Percentiles rank a stretch among this genome's conserved stretches.
Conservation (phyloP, 208 protist species). For the Crithidia bombi region DNA sequence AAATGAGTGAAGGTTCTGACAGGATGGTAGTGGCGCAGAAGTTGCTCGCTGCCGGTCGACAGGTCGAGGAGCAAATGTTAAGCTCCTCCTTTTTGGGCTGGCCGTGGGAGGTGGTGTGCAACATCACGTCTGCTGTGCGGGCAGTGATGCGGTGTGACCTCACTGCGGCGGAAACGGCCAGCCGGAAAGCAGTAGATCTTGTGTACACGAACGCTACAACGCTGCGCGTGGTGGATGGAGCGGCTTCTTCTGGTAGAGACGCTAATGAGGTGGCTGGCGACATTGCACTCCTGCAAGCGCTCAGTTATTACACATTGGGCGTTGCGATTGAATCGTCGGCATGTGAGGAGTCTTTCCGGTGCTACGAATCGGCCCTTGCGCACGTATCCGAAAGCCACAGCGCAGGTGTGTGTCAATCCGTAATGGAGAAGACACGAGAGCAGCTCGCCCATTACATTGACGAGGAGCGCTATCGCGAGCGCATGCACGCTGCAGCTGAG, state of each 20-base stretch:
- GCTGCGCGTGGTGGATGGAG: background rate
- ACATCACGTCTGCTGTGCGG: constrained; percentile 24
- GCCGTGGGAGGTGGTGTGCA: constrained; percentile 18
- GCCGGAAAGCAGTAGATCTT: constrained; percentile 10
- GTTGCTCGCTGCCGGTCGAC: constrained; percentile 10
- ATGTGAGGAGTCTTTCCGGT: constrained; percentile 21
- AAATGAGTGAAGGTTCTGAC: constrained; percentile 21
- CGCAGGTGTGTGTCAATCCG: background rate
- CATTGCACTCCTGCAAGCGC: constrained; percentile 12
- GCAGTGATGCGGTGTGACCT: constrained; percentile 35
- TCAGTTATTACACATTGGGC: constrained; percentile 25
- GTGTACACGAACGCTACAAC: background rate
- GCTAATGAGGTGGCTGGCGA: background rate
- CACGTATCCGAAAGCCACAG: background rate
- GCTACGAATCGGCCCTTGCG: constrained; percentile 27
- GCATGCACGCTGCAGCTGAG: constrained; percentile 9
- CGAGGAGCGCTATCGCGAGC: constrained; percentile 16
- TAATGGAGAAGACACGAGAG: constrained; percentile 19
- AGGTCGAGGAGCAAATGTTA: constrained; percentile 15
- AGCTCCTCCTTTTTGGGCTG: background rate
- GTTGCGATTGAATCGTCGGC: constrained; percentile 18
- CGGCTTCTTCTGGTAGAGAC: background rate
- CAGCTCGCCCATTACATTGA: constrained; percentile 22
- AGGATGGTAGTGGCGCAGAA: constrained; percentile 9
- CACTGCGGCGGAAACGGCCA: constrained; percentile 19